A percentile compares a stretch with the other conserved stretches of the same genome.
These are phyloP conservation scores for Plenodomus tracheiphilus DNA, from an alignment of 2,329 filamentous ascomycete genomes.

Conservation along the genomic window DNA sequence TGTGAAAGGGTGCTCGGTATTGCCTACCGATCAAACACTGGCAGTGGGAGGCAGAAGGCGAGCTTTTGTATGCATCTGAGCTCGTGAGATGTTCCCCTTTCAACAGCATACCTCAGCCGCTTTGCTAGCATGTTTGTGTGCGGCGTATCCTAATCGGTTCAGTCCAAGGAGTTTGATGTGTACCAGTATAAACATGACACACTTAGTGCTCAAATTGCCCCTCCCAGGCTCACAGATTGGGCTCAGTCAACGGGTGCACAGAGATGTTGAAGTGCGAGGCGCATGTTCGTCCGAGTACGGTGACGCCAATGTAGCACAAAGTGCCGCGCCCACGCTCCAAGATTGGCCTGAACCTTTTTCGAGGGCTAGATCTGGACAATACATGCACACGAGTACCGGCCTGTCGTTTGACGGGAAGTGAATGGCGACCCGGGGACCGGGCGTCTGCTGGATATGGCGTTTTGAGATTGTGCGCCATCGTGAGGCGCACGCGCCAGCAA, in stretches of 20 bases:
- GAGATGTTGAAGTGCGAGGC: slow-evolving; percentile 1
- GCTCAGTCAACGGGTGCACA: slow-evolving; percentile 13
- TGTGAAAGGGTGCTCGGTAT: neutral
- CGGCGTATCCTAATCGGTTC: neutral
- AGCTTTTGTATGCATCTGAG: neutral
- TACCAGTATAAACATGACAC: slow-evolving; percentile 1
- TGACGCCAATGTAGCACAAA: slow-evolving; percentile 12
- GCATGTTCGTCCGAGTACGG: slow-evolving; percentile 1
- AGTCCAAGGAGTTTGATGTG: neutral
- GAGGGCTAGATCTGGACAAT: neutral
- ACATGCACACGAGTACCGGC: slow-evolving; percentile 2
- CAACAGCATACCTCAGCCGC: neutral
- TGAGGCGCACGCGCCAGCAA: neutral
- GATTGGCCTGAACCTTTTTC: neutral
- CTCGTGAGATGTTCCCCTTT: neutral
- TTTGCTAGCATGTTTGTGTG: neutral
- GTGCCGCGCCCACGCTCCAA: slow-evolving; percentile 1
- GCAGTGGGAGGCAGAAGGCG: neutral
- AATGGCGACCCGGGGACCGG: slow-evolving; percentile 1
- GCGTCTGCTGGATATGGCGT: neutral
- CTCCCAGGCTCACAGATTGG: slow-evolving; percentile 4
- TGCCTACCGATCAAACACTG: neutral
- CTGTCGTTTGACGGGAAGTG: neutral
- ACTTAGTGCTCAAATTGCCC: slow-evolving; percentile 1
- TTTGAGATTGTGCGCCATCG: neutral